Base-by-base conservation (phyloP, 2,329 filamentous ascomycete species). In the Fusarium drepaniforme region DNA sequence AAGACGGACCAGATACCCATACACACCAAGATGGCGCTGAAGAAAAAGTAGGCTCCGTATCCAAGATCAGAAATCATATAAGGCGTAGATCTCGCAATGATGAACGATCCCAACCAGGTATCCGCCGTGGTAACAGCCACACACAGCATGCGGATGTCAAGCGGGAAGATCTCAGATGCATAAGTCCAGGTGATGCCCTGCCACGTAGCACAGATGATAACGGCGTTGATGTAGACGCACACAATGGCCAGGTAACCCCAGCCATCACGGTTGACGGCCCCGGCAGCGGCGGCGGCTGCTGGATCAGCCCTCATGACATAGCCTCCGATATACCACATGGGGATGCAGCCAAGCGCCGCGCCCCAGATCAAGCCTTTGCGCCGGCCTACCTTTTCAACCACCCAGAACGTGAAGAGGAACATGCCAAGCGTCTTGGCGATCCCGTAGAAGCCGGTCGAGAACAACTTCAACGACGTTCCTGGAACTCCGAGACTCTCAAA, bases 11-110 rank as follows among this genome's bases (percentile, higher is more conserved):
- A 89, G 51, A 87, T 76, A 12, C 86, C 82, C 73, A 87, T 85
- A 33, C 82, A 71, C 18, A 88, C 81, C 59, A 88, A 65, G 33
- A 88, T 81, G 0, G 83, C 80, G 5, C 85, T 87, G 72, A 89
- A 90, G 80, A 89, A 86, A 67, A 90, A 86, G 77, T 88, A 90
- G 0, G 87, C 87, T 9, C 88, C 88, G 71, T 87, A 89, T 1
- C 83, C 82, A 1, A 86, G 78, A 6, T 79, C 77, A 1, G 80
- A 83, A 18, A 85, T 82, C 84, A 86, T 86, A 67, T 84, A 84
- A 0, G 84, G 84, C 0, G 82, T 84, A 25, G 82, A 80, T 30
- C 83, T 80, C 3, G 83, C 83, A 51, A 85, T 83, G 76, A 85
- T 78, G 68, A 85, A 85, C 3, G 81, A 83, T 11, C 82, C 82